Conservation (phyloP, 2,329 filamentous ascomycete species). For the Aspergillus uvarum region DNA sequence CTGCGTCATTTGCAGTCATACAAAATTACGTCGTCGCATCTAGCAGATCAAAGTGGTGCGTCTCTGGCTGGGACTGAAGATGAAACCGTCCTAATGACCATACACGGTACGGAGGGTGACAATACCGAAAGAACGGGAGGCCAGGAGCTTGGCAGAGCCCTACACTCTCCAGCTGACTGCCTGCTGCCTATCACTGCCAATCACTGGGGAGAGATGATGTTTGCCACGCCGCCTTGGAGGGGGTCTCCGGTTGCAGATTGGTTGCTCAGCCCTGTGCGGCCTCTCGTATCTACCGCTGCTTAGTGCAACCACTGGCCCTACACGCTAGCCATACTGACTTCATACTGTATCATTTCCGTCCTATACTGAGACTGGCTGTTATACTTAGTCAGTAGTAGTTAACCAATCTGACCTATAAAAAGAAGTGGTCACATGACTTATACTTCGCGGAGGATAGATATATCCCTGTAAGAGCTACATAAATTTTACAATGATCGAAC, state of each 20-base stretch:
- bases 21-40: neutral
- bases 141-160: constrained; percentile 11
- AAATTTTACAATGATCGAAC: neutral
- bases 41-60: neutral
- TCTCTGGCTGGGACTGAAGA: neutral
- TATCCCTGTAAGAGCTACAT: too few relatives aligned
- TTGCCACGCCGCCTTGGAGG: neutral
- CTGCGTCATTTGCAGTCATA: neutral
- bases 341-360: too few relatives aligned
- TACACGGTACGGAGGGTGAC: neutral
- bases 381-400: too few relatives aligned
- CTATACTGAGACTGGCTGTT: too few relatives aligned
- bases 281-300: neutral
- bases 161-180: constrained; percentile 17
- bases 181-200: constrained; percentile 12
- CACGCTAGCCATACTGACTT: too few relatives aligned
- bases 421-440: too few relatives aligned
- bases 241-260: constrained; percentile 5
- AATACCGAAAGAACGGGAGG: neutral
- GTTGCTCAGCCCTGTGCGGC: constrained; percentile 4
- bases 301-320: too few relatives aligned
- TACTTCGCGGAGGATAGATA: too few relatives aligned
- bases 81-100: neutral
- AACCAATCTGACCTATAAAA: too few relatives aligned
- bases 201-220: neutral